Base-by-base conservation (phyloP, 2,329 filamentous ascomycete genomes). In the Calycina herbarum region DNA sequence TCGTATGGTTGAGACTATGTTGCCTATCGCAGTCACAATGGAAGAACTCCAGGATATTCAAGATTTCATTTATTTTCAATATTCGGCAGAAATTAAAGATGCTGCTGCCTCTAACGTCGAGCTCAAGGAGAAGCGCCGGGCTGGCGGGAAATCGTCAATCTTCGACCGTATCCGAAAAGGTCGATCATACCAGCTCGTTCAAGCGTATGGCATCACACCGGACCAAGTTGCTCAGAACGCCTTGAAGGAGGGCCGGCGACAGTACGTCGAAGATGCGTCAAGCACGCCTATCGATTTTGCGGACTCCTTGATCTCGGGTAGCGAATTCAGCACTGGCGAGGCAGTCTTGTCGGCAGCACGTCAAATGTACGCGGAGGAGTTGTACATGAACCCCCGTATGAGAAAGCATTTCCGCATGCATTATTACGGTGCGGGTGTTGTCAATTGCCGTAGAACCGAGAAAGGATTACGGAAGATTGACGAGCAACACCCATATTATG, bases 21-120 rank as follows among this genome's bases (percentile, higher is more conserved):
- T 95, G n/a, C 83, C 85, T 0, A 83, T 88, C 65, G 93, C 94
- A 2, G 87, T 87, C 4, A 94, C 91, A 0, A 94, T 97, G 83
- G 95, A 99, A 76, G 95, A 99, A 76, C 84, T 99, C 20, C 95
- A 99, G 76, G 95, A 99, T 77, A 80, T 99, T 27, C 94, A 98
- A 75, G 95, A 99, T 74, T 98, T 98, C 73, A 82, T 98, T 62
- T 93, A 98, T 75, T 99, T 99, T 78, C 91, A 94, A 74, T 98
- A 98, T 73, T 88, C 91, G 4, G 82, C 88, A 2, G 88, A 96
- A 76, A 82, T 98, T 59, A 94, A 92, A 75, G 94, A 98, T 69
- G 79, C 96, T 59, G 86, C 89, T 15, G 81, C 87, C 20, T 83
- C 87, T 67, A 83, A 88, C 51, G 82, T 85, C 15, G 87, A 87